These are phyloP conservation scores for Linanthus parryae DNA, from an alignment of 148 eudicot species.

Conservation along the genomic window DNA sequence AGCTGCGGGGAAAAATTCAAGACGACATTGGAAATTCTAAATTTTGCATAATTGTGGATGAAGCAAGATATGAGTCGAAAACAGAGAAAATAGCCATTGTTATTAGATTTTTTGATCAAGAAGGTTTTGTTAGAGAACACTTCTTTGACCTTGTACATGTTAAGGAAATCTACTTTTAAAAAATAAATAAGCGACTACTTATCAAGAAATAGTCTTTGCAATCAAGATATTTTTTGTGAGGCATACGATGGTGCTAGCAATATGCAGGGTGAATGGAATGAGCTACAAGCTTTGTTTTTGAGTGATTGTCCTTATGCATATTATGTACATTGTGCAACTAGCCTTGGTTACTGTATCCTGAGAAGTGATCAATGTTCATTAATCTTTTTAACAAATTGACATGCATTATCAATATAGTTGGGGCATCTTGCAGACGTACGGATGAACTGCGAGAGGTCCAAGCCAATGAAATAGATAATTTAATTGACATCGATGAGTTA, in stretches of 20 bases:
- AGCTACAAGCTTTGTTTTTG: constrained; percentile 12
- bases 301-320: constrained; percentile 13
- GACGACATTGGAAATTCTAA: constrained; percentile 17
- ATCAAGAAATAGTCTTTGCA: constrained; percentile 9
- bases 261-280: constrained; percentile 14
- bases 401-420: neutral
- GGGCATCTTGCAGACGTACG: neutral
- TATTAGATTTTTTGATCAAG: constrained; percentile 19
- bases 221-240: constrained; percentile 14
- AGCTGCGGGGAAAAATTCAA: neutral
- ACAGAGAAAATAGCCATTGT: constrained; percentile 16
- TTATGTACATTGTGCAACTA: constrained; percentile 10
- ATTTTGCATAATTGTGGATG: constrained; percentile 20
- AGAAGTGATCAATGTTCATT: neutral
- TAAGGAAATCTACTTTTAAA: constrained; percentile 7
- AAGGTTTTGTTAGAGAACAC: constrained; percentile 5
- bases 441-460: neutral
- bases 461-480: too few relatives aligned
- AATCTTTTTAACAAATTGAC: constrained; percentile 1
- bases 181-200: neutral
- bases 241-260: constrained; percentile 16
- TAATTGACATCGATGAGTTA: too few relatives aligned
- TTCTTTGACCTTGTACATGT: constrained; percentile 18
- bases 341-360: constrained; percentile 2
- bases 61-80: constrained; percentile 14